Conservation (phyloP, 495 filamentous ascomycete species). For the Penicillium lividum region DNA sequence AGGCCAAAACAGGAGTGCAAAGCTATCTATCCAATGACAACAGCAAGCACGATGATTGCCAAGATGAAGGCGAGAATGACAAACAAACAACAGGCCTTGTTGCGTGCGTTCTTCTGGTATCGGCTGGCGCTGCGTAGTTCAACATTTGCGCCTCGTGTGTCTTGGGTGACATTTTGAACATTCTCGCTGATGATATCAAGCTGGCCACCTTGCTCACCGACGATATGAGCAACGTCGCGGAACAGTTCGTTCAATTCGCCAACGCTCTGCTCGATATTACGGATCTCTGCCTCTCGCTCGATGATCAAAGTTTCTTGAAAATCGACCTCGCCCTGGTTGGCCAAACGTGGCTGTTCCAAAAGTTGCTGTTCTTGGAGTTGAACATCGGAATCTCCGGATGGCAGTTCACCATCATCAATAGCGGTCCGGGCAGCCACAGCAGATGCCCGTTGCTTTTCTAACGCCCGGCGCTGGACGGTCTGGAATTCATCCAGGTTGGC, state of each 20-base stretch:
- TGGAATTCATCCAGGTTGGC: slow-evolving; percentile 88
- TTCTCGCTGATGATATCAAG: slow-evolving; percentile 88
- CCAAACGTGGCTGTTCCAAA: slow-evolving; percentile 76
- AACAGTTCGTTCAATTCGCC: slow-evolving; percentile 96
- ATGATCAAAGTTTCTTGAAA: slow-evolving; percentile 96
- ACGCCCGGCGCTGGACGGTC: slow-evolving; percentile 76
- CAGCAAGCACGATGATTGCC: slow-evolving; percentile 83
- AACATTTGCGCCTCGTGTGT: slow-evolving; percentile 79
- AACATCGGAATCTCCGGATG: slow-evolving; percentile 37
- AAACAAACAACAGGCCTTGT: slow-evolving; percentile 88
- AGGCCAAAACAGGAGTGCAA: slow-evolving; percentile 4
- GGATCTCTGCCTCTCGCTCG: slow-evolving; percentile 93
- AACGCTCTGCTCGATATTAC: slow-evolving; percentile 94
- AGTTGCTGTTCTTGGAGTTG: slow-evolving; percentile 66
- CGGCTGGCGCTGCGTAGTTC: slow-evolving; percentile 80
- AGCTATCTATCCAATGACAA: slow-evolving; percentile 59
- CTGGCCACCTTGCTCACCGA: slow-evolving; percentile 86
- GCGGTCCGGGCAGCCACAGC: slow-evolving; percentile 76
- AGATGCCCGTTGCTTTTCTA: slow-evolving; percentile 90
- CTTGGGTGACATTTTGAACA: slow-evolving; percentile 73
- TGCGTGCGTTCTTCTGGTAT: slow-evolving; percentile 91
- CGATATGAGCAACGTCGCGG: slow-evolving; percentile 94
- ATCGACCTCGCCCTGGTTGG: slow-evolving; percentile 92
- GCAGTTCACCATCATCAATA: slow-evolving; percentile 55
- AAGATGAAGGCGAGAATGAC: slow-evolving; percentile 89